phyloP scores from a whole-genome alignment of 2,329 filamentous ascomycete species.

The Berkeleyomyces rouxiae region DNA sequence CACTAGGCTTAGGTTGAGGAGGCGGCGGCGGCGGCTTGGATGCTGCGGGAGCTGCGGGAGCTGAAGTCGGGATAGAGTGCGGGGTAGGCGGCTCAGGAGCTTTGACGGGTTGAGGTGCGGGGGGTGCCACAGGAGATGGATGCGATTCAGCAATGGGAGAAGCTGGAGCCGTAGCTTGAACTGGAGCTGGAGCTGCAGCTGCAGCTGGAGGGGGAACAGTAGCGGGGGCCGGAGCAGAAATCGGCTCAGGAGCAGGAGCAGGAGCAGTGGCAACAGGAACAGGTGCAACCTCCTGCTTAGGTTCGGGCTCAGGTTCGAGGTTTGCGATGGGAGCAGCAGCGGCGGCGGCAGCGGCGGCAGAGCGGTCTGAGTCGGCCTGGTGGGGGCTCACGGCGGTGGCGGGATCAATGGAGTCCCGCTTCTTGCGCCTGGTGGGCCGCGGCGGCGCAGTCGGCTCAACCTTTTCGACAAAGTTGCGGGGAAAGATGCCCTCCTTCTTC shows the following conservation, averaged over 20 bases:
- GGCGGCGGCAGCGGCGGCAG: conserved; percentile 18
- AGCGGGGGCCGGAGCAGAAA: neutral
- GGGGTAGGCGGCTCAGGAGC: conserved; percentile 19
- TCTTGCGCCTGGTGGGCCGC: conserved; percentile 60
- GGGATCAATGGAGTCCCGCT: conserved; percentile 37
- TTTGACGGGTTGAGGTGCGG: conserved; percentile 19
- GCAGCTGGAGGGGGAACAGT: conserved; percentile 2
- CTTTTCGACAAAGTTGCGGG: conserved; percentile 92
- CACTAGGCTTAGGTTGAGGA: conserved; percentile 28
- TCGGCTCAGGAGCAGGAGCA: neutral
- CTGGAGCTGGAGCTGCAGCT: conserved; percentile 16
- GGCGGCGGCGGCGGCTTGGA: conserved; percentile 19
- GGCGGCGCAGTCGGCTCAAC: conserved; percentile 85
- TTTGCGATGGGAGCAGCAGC: conserved; percentile 11
- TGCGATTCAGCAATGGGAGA: conserved; percentile 20
- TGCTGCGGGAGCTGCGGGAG: conserved; percentile 21
- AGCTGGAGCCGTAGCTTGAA: too few species aligned
- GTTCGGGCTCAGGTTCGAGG: neutral
- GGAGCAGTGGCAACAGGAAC: neutral
- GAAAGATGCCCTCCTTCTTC: conserved; percentile 77
- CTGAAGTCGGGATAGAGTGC: conserved; percentile 24
- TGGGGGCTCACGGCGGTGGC: conserved; percentile 20
- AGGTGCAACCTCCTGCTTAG: neutral
- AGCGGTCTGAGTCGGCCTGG: conserved; percentile 14
- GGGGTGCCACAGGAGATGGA: conserved; percentile 18